Base-by-base conservation (phyloP, 441 rosid species). In the Euphorbia celastroides region DNA sequence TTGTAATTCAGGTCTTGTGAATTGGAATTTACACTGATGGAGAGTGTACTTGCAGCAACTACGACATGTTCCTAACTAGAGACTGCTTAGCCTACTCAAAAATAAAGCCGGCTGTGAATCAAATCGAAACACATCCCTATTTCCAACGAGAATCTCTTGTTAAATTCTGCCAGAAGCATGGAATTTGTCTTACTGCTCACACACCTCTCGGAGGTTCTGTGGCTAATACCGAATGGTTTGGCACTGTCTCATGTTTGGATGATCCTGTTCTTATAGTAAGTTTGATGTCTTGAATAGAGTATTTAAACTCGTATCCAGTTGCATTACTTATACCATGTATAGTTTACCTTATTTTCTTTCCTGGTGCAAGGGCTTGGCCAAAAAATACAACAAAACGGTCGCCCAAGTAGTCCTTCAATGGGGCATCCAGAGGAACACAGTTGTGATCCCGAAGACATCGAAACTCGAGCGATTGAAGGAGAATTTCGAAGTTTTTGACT, bases 61-160 rank as follows among this genome's bases (percentile, higher is more conserved):
- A 79, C 38, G 97, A 93, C 64, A 78, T 93, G 62, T 93, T 84
- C 77, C 80, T 87, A 31, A 88, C 97, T 7, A 87, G 98, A 72
- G 97, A 90, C 71, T 90, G 96, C 85, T 74, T 93, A 70, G 96
- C 98, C 58, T 90, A 93, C 79, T 82, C 96, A 58, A 93, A 88
- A 75, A 81, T 93, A 78, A 93, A 93, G 78, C 97, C 98, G 3
- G 96, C 90, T 14, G 98, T 93, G 64, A 93, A 93, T 79, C 98
- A 93, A 82, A 79, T 93, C 0, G 97, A 93, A 76, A 87, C 93
- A 6, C 97, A 93, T 58, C 97, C 96, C 51, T 93, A 88, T 79
- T 93, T 93, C 71, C 98, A 93, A 72, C 94, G 98, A 0, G 91
- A 90, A 9, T 90, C 82, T 26, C 97, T 93, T n/a, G 92, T 93